Base-by-base conservation (phyloP, 805 yeast species). In the Kockiozyma suomiensis region DNA sequence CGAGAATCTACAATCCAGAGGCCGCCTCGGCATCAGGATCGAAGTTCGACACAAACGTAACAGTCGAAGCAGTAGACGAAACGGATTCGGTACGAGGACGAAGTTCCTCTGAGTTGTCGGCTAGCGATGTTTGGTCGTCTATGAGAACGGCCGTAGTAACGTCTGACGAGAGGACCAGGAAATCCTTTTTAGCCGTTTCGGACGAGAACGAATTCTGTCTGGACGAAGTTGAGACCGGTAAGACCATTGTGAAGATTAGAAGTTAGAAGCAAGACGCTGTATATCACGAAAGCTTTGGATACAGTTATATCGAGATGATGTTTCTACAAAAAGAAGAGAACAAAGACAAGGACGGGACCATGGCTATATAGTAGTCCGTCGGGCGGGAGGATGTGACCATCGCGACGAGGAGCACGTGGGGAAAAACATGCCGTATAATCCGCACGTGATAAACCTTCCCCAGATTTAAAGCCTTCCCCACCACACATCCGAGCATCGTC, bases 51-150 rank as follows among this genome's bases (percentile, higher is more conserved):
- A 49, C 25, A 37, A 49, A 49, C 3, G 42, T 21, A 10, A 28
- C 8, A 25, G 32, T 38, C 26, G 57, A 53, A 15, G 50, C 33
- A 30, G 15, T 19, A 1, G 57, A 53, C 21, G 51, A 33, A 28
- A 46, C 25, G 4, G 57, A 53, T 28, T 38, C 57, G 4, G 57
- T 45, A 30, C 57, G 57, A n/a, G 51, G 51, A 23, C 57, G 57
- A 12, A 35, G 37, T 4, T 21, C 48, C n/a, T 30, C 28, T 6
- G 47, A 8, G 17, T 17, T 13, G 32, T 6, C 30, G 25, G 41
- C 42, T 6, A 30, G 21, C 33, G 33, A 32, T 4, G 56, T 7
- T 37, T 25, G 45, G 26, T 45, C 57, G 7, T 43, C 51, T 10
- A 38, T 28, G 28, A 46, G 6, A 19, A 46, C 50, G 23, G 51